Evolutionary conservation across 192 early-diverging fungal species (phyloP).

Genomic region (Umbelopsis ramanniana): DNA sequence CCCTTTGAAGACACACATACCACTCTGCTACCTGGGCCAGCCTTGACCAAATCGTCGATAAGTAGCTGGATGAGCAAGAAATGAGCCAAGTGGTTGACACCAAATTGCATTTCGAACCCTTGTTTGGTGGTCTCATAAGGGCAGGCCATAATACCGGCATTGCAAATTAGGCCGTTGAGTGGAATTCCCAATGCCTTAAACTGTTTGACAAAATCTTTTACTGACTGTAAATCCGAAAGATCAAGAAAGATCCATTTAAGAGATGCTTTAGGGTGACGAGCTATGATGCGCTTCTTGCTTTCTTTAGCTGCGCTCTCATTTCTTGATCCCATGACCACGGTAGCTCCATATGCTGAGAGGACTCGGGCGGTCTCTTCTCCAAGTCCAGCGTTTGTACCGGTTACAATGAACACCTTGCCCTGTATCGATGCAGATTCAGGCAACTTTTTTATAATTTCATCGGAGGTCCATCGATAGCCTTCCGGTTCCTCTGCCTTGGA

Average conservation of each 20-base stretch:
- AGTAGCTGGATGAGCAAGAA: slow-evolving; percentile 51
- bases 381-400: slow-evolving; percentile 54
- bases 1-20: slow-evolving; percentile 46
- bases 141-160: slow-evolving; percentile 53
- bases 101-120: slow-evolving; percentile 61
- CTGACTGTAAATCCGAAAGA: slow-evolving; percentile 49
- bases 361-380: slow-evolving; percentile 47
- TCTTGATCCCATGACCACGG: slow-evolving; percentile 38
- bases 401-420: slow-evolving; percentile 19
- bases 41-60: slow-evolving; percentile 31
- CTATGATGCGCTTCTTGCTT: background rate
- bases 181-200: slow-evolving; percentile 26
- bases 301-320: background rate
- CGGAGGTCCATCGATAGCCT: slow-evolving; percentile 2
- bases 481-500: background rate
- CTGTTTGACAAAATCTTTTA: slow-evolving; percentile 40
- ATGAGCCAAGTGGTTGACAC: slow-evolving; percentile 60
- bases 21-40: slow-evolving; percentile 31
- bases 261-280: background rate
- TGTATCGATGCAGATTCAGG: background rate
- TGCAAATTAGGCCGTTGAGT: slow-evolving; percentile 53
- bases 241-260: slow-evolving; percentile 50
- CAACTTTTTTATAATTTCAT: background rate
- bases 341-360: slow-evolving; percentile 47
- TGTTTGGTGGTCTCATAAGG: slow-evolving; percentile 56